Base-by-base conservation (phyloP, 2,329 filamentous ascomycete genomes). In the Fusarium staphyleae region DNA sequence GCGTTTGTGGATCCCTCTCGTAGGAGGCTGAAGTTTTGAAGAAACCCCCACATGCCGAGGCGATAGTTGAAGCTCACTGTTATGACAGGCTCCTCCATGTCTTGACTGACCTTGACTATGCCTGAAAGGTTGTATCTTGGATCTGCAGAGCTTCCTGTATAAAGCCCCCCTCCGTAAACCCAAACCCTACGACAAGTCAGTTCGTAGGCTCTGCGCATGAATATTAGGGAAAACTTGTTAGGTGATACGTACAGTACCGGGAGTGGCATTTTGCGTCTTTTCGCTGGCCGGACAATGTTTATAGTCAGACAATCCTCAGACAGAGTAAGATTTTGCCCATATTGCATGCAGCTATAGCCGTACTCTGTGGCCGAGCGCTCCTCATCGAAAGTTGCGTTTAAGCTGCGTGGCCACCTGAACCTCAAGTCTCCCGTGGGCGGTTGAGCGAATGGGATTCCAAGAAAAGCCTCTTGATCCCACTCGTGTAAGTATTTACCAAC, bases 131-230 rank as follows among this genome's bases (percentile, higher is more conserved):
- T 67, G 8, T 66, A 67, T 47, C 85, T 79, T 5, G 79, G 74
- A 54, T 86, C 82, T 55, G 72, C 62, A 60, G 77, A 67, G 67
- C 77, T 74, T 1, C 85, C 84, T 26, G 75, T 72, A 44, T 74
- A 78, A 5, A 84, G 76, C 2, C 81, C 82, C 26, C 83, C 83
- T 11, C 82, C 77, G 58, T 86, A 83, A 19, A 88, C 83, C 85
- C 85, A 89, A 10, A 69, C 67, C 7, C 65, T 67, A 14, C 12
- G 1, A 15, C 11, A 2, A 18, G 18, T 60, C 9, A 60, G 45
- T 29, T 7, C 22, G n/a, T 7, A 1, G 76, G 68, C 0, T 75
- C 48, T 40, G 8, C 48, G 18, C 16, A n/a, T 11, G n/a, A 4
- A 4, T 7, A 29, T 30, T 8, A 24, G 7, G 5, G 22, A 6